phyloP scores from a whole-genome alignment of 2,329 filamentous ascomycete genomes.

The Stylonectria norvegica region DNA sequence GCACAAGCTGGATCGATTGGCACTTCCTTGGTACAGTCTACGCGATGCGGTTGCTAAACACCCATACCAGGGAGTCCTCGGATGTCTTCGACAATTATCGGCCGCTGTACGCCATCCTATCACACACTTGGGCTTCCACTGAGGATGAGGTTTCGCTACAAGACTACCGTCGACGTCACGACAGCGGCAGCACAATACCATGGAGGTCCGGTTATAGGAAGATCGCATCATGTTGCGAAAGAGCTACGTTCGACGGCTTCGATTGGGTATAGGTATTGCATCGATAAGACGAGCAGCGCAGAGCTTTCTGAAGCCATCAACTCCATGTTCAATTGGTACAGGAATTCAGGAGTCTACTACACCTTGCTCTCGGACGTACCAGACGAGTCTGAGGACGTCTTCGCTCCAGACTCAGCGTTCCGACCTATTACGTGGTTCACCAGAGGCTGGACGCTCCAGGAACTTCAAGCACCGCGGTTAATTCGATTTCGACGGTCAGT shows the following conservation, averaged over 20 bases:
- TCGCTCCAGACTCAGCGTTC: background rate
- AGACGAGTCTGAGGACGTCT: constrained; percentile 1
- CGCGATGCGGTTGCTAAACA: constrained; percentile 29
- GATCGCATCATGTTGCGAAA: constrained; percentile 18
- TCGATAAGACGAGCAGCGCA: constrained; percentile 31
- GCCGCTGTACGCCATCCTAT: constrained; percentile 26
- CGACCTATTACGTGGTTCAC: no score
- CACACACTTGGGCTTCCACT: constrained; percentile 29
- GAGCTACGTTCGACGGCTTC: constrained; percentile 14
- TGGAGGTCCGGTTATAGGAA: constrained; percentile 11
- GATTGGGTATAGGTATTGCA: constrained; percentile 31
- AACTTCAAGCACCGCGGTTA: constrained; percentile 31
- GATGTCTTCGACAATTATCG: constrained; percentile 16
- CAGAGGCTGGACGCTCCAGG: constrained; percentile 30
- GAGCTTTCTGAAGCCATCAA: constrained; percentile 32
- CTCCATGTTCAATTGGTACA: constrained; percentile 35
- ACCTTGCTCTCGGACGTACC: constrained; percentile 25
- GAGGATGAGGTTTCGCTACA: constrained; percentile 21
- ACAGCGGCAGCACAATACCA: background rate
- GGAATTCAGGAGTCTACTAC: constrained; percentile 24
- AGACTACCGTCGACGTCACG: constrained; percentile 2
- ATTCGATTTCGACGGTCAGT: no score
- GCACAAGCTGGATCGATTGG: no score
- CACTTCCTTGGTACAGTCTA: no score
- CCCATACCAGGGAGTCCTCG: constrained; percentile 18